phyloP scores from a whole-genome alignment of 1,284 basidiomycete genomes.

The Rhodotorula sp. region DNA sequence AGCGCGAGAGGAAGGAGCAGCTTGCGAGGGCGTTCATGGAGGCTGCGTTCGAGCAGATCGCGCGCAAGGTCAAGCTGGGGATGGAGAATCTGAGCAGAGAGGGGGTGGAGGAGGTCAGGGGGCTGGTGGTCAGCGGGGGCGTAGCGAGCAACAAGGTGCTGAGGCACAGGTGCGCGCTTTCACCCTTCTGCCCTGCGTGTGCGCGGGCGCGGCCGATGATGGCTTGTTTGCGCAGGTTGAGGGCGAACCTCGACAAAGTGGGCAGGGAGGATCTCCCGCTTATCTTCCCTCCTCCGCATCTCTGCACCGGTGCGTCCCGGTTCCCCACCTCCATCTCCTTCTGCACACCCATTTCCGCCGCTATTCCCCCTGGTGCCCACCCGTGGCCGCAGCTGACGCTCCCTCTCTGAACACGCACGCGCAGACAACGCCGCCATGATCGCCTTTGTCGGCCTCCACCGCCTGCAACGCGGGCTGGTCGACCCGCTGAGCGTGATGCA shows the following conservation, averaged over 20 bases:
- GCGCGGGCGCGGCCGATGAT: background rate
- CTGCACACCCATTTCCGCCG: background rate
- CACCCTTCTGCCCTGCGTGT: background rate
- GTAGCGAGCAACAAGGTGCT: slow-evolving; percentile 81
- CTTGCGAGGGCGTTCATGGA: slow-evolving; percentile 72
- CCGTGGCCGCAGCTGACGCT: background rate
- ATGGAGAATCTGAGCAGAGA: slow-evolving; percentile 57
- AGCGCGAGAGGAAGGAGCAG: slow-evolving; percentile 44
- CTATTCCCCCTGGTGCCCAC: too few relatives aligned
- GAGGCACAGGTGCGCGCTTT: slow-evolving; percentile 59
- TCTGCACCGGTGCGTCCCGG: slow-evolving; percentile 72
- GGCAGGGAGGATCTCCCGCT: slow-evolving; percentile 54
- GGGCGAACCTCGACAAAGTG: slow-evolving; percentile 52
- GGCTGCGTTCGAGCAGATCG: slow-evolving; percentile 70
- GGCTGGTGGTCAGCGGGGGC: slow-evolving; percentile 79
- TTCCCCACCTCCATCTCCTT: background rate
- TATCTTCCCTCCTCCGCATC: slow-evolving; percentile 64
- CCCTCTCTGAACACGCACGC: background rate
- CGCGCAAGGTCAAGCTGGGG: slow-evolving; percentile 68
- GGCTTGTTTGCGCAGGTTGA: slow-evolving; percentile 53
- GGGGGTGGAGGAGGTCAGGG: slow-evolving; percentile 54
- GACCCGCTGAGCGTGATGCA: slow-evolving; percentile 59
- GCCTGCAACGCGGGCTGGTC: slow-evolving; percentile 61
- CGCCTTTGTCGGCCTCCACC: slow-evolving; percentile 80
- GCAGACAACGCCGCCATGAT: slow-evolving; percentile 95